phyloP scores from a whole-genome alignment of 345 rosid genomes.

The Odontarrhena argentea region DNA sequence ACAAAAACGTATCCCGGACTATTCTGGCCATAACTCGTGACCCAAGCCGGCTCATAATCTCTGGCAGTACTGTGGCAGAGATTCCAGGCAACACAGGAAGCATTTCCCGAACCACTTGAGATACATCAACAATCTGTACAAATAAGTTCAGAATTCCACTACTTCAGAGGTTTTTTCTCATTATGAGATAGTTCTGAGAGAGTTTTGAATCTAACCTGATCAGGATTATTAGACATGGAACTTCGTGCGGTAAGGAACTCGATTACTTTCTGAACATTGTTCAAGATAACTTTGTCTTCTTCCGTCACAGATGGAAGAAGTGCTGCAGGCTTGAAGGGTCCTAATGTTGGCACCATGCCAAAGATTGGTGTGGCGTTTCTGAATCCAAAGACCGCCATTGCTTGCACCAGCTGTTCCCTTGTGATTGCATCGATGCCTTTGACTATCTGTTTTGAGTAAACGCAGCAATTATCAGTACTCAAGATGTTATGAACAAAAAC shows the following conservation, averaged over 20 bases:
- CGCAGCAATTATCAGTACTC: neutral
- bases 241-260: slow-evolving; percentile 81
- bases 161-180: neutral
- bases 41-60: slow-evolving; percentile 68
- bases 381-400: slow-evolving; percentile 67
- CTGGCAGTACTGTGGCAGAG: slow-evolving; percentile 74
- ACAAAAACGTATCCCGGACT: slow-evolving; percentile 71
- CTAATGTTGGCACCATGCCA: slow-evolving; percentile 78
- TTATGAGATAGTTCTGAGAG: slow-evolving; percentile 6
- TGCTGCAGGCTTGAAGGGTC: slow-evolving; percentile 73
- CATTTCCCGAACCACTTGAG: slow-evolving; percentile 58
- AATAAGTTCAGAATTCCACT: neutral
- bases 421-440: slow-evolving; percentile 94
- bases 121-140: slow-evolving; percentile 57
- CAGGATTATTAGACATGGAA: slow-evolving; percentile 55
- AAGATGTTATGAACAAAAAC: neutral
- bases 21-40: slow-evolving; percentile 77
- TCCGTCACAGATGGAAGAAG: slow-evolving; percentile 79
- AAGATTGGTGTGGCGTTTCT: slow-evolving; percentile 67
- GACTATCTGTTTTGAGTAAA: slow-evolving; percentile 61
- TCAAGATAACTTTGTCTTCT: slow-evolving; percentile 74
- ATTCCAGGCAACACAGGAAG: slow-evolving; percentile 84
- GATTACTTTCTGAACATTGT: slow-evolving; percentile 73
- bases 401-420: slow-evolving; percentile 82
- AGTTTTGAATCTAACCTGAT: slow-evolving; percentile 51